phyloP scores from a whole-genome alignment of 2,329 filamentous ascomycete genomes.

The Aschersonia sp. region DNA sequence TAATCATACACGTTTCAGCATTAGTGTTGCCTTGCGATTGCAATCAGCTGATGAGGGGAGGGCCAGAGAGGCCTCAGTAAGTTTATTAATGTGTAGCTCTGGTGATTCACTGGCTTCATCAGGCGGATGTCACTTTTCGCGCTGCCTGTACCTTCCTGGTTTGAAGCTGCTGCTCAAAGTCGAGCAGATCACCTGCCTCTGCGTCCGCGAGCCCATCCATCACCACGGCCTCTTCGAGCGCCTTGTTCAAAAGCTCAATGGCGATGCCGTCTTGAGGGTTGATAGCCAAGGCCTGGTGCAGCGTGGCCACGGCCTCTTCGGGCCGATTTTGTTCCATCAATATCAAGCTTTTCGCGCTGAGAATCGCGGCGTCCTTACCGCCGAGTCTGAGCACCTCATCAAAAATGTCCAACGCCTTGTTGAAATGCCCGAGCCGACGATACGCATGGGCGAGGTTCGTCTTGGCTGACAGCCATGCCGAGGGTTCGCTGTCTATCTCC shows the following conservation, averaged over 20 bases:
- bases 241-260: conserved; percentile 61
- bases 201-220: conserved; percentile 29
- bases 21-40: too few relatives aligned
- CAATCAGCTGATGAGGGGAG: too few relatives aligned
- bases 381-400: conserved; percentile 76
- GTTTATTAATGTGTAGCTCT: too few relatives aligned
- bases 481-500: conserved; percentile 68
- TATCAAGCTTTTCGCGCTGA: conserved; percentile 72
- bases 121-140: conserved; percentile 13
- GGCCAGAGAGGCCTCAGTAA: too few relatives aligned
- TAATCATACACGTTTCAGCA: too few relatives aligned
- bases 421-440: conserved; percentile 53
- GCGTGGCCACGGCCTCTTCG: conserved; percentile 63
- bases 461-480: conserved; percentile 69
- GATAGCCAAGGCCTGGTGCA: conserved; percentile 75
- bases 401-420: conserved; percentile 65
- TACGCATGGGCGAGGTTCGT: conserved; percentile 85
- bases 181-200: conserved; percentile 28
- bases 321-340: conserved; percentile 62
- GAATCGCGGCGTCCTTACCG: conserved; percentile 64
- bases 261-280: conserved; percentile 69
- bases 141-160: conserved; percentile 29
- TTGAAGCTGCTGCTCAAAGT: conserved; percentile 38
- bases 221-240: conserved; percentile 46
- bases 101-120: too few relatives aligned